These are phyloP conservation scores for Nannizziopsis barbatae DNA, from an alignment of 2,329 filamentous ascomycete genomes.

Conservation along the genomic window DNA sequence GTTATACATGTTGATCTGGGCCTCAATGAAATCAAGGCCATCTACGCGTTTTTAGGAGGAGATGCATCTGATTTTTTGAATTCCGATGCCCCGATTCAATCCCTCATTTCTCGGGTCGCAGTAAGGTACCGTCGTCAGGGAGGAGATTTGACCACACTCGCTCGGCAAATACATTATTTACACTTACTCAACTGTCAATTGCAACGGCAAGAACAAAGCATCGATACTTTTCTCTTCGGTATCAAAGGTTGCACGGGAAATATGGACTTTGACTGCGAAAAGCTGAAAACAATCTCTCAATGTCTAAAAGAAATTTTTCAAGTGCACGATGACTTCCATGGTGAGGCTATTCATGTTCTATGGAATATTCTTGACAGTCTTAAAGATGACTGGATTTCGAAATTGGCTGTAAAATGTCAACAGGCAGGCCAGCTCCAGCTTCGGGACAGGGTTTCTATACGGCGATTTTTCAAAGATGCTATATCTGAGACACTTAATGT, in stretches of 20 bases:
- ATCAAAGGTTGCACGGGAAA: neutral
- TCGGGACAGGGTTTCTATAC: slow-evolving; percentile 17
- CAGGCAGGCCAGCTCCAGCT: slow-evolving; percentile 11
- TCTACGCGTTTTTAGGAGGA: slow-evolving; percentile 16
- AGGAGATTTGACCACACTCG: neutral
- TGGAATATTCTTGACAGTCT: neutral
- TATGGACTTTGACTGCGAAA: neutral
- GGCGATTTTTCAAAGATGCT: slow-evolving; percentile 19
- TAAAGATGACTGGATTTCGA: slow-evolving; percentile 10
- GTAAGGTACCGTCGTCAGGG: neutral
- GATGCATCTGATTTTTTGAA: neutral
- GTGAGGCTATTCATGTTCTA: neutral
- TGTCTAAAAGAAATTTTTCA: slow-evolving; percentile 1
- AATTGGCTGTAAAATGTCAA: slow-evolving; percentile 2
- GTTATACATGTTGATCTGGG: slow-evolving; percentile 23
- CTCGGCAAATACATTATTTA: neutral
- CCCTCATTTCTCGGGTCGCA: slow-evolving; percentile 16
- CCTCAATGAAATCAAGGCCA: slow-evolving; percentile 17
- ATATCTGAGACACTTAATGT: slow-evolving; percentile 17
- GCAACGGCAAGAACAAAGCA: neutral
- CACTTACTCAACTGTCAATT: neutral
- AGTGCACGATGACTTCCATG: neutral
- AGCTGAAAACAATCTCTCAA: neutral
- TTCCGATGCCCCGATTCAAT: slow-evolving; percentile 17
- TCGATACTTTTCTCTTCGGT: slow-evolving; percentile 2